Percentiles rank a stretch among this genome's conserved stretches.
phyloP scores from a whole-genome alignment of 116 monocot species.

The Papilionanthe hybrid region DNA sequence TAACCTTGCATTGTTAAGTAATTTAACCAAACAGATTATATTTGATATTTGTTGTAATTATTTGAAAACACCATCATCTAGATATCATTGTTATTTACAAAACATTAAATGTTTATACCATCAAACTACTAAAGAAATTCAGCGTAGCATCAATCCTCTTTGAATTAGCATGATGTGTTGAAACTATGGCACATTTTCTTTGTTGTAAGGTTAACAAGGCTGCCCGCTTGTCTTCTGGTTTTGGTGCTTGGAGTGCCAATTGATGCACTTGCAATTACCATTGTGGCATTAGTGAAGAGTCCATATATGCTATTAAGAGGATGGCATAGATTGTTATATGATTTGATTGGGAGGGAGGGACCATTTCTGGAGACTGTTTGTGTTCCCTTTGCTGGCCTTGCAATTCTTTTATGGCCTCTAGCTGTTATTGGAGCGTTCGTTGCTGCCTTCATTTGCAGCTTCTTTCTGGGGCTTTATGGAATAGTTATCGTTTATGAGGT shows the following conservation, averaged over 20 bases:
- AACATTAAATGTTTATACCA: too few species aligned
- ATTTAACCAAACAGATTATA: too few species aligned
- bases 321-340: constrained; percentile 54
- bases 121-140: too few species aligned
- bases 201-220: constrained; percentile 38
- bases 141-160: neutral
- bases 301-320: constrained; percentile 74
- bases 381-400: constrained; percentile 79
- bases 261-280: constrained; percentile 46
- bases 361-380: constrained; percentile 77
- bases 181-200: neutral
- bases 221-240: constrained; percentile 57
- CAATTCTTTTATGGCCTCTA: constrained; percentile 70
- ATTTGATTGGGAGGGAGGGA: constrained; percentile 75
- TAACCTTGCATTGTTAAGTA: too few species aligned
- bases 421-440: constrained; percentile 57
- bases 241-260: constrained; percentile 39
- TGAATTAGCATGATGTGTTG: neutral
- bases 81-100: too few species aligned
- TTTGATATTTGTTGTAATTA: too few species aligned
- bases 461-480: constrained; percentile 55
- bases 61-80: too few species aligned
- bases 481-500: constrained; percentile 66
- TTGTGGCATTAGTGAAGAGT: constrained; percentile 59
- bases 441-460: constrained; percentile 53